Conservation (phyloP, 1,139 yeast species). For the Geotrichum fermentans region DNA sequence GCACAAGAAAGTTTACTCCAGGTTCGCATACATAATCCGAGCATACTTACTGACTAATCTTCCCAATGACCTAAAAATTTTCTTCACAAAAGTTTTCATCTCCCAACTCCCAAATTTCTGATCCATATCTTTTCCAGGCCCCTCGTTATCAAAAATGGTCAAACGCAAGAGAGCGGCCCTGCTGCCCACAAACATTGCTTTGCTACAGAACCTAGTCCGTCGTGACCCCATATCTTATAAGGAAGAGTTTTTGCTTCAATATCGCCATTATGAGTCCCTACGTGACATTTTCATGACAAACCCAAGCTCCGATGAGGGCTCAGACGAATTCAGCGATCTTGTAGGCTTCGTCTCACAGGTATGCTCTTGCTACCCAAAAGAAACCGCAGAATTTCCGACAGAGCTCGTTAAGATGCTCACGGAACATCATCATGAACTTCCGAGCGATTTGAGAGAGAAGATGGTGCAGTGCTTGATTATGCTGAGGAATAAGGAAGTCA, state of each 20-base stretch:
- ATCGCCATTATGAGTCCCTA: conserved; percentile 83
- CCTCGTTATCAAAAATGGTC: conserved; percentile 51
- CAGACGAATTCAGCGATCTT: conserved; percentile 72
- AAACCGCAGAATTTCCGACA: conserved; percentile 75
- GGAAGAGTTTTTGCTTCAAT: conserved; percentile 90
- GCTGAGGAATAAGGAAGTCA: conserved; percentile 82
- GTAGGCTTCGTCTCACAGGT: conserved; percentile 91
- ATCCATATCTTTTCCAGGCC: not conserved
- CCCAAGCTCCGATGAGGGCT: conserved; percentile 49
- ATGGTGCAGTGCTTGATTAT: conserved; percentile 83
- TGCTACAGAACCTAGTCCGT: conserved; percentile 85
- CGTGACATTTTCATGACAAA: conserved; percentile 77
- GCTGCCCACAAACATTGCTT: conserved; percentile 83
- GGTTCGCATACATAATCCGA: not conserved
- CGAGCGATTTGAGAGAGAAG: conserved; percentile 85
- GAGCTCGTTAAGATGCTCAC: conserved; percentile 66
- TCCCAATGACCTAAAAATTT: not conserved
- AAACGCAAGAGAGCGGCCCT: conserved; percentile 87
- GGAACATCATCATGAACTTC: conserved; percentile 72
- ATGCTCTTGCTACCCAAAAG: conserved; percentile 82
- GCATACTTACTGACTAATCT: not conserved
- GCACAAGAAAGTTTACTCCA: too few species aligned
- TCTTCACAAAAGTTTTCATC: conserved; percentile 3
- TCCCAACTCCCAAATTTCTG: not conserved
- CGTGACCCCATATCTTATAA: conserved; percentile 88